These are phyloP conservation scores for Botrytis squamosa DNA, from an alignment of 2,329 filamentous ascomycete genomes.

Conservation along the genomic window DNA sequence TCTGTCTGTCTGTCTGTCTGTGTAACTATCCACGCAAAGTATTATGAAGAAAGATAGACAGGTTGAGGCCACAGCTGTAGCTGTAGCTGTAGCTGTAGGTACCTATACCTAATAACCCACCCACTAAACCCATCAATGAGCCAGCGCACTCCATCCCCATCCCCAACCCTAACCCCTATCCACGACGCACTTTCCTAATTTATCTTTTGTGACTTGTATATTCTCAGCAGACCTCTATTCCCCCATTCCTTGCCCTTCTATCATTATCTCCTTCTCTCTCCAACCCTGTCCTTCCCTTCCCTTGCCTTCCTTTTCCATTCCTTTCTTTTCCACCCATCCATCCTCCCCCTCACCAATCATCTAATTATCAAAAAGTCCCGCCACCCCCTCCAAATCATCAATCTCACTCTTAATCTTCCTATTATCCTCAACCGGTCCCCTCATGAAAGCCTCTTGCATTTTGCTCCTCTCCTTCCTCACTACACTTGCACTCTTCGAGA, in stretches of 20 bases:
- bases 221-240: not conserved
- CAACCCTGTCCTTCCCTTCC: not conserved
- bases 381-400: conserved; percentile 36
- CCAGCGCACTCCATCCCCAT: not conserved
- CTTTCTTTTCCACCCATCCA: not conserved
- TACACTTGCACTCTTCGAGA: conserved; percentile 54
- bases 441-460: conserved; percentile 68
- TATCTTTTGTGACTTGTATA: not conserved
- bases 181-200: not conserved
- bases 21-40: not conserved
- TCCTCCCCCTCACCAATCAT: not conserved
- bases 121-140: not conserved
- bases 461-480: conserved; percentile 52
- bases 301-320: not conserved
- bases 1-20: not conserved
- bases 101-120: not conserved
- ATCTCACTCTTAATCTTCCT: conserved; percentile 1
- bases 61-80: not conserved
- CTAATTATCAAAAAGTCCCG: conserved; percentile 34
- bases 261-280: no score
- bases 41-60: not conserved
- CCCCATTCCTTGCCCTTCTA: not conserved
- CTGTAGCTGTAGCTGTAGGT: not conserved
- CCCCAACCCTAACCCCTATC: not conserved
- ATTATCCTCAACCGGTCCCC: conserved; percentile 37